phyloP scores from a whole-genome alignment of 73 alveolate species.

The Tetrahymena borealis region DNA sequence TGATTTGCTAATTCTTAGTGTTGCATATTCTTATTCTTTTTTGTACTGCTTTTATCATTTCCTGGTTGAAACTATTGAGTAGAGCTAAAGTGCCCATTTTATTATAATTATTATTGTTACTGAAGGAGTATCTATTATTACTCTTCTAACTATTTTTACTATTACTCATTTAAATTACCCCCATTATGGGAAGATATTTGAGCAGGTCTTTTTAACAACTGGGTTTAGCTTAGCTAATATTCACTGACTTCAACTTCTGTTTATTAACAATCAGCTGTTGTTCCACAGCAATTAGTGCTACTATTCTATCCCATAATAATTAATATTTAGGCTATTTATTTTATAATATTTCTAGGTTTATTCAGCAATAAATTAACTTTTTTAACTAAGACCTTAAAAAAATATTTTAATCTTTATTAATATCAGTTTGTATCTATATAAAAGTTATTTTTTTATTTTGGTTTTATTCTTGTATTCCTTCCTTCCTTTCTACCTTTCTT shows the following conservation, averaged over 20 bases:
- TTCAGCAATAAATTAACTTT: too few relatives aligned
- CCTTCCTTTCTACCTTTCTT: too few relatives aligned
- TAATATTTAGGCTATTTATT: background rate
- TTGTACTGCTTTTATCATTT: background rate
- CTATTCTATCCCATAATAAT: background rate
- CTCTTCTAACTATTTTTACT: background rate
- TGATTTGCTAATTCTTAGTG: background rate
- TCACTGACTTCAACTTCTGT: background rate
- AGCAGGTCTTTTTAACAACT: background rate
- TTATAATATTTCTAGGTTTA: too few relatives aligned
- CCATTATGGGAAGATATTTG: background rate
- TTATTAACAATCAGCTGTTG: background rate
- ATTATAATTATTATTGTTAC: background rate
- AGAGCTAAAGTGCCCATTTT: background rate
- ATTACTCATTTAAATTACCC: background rate
- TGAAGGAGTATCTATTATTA: background rate
- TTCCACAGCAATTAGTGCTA: conserved; percentile 1
- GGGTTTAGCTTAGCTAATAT: background rate
- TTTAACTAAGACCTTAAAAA: background rate
- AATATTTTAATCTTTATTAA: background rate
- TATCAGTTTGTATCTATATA: background rate
- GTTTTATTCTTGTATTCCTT: too few relatives aligned
- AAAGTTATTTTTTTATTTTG: too few relatives aligned
- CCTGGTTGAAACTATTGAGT: background rate
- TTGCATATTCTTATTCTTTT: background rate